Conservation (phyloP, 108 stramenopile species). For the Fragilaria crotonensis region DNA sequence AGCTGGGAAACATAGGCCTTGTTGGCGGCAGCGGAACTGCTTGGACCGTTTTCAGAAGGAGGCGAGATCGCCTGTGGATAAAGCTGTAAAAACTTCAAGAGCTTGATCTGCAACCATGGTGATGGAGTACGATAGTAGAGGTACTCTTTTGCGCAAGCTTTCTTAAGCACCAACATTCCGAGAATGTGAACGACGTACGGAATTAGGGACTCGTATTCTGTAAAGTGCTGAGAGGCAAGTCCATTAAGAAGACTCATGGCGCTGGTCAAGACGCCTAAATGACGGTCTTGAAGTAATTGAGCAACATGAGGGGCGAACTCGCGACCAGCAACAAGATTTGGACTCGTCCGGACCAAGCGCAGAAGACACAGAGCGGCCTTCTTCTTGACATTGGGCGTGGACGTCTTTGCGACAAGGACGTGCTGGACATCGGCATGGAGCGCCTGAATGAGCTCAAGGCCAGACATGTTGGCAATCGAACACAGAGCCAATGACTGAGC, state of each 20-base stretch:
- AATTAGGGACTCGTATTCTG: slow-evolving; percentile 78
- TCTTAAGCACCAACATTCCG: slow-evolving; percentile 81
- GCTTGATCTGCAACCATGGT: slow-evolving; percentile 94
- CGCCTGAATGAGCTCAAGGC: slow-evolving; percentile 80
- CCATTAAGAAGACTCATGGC: slow-evolving; percentile 85
- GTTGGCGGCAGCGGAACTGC: slow-evolving; percentile 16
- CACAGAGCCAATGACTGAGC: slow-evolving; percentile 79
- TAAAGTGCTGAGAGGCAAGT: slow-evolving; percentile 63
- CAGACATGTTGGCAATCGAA: slow-evolving; percentile 80
- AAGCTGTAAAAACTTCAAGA: slow-evolving; percentile 90
- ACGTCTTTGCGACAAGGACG: slow-evolving; percentile 67
- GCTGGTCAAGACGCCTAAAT: slow-evolving; percentile 88
- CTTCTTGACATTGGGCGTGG: slow-evolving; percentile 87
- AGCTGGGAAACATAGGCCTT: slow-evolving; percentile 68
- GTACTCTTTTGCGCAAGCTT: slow-evolving; percentile 82
- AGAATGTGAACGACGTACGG: slow-evolving; percentile 90
- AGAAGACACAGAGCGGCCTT: slow-evolving; percentile 93
- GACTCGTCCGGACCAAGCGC: slow-evolving; percentile 82
- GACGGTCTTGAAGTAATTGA: slow-evolving; percentile 82
- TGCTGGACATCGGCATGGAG: slow-evolving; percentile 84
- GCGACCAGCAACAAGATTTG: slow-evolving; percentile 73
- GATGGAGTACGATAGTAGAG: slow-evolving; percentile 93
- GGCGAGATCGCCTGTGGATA: slow-evolving; percentile 70
- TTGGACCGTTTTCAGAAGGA: slow-evolving; percentile 25
- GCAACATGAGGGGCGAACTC: slow-evolving; percentile 85